A percentile compares a stretch with the other conserved stretches of the same genome.
Evolutionary conservation across 805 yeast species (phyloP).

Genomic region (Lachancea lanzarotensis): DNA sequence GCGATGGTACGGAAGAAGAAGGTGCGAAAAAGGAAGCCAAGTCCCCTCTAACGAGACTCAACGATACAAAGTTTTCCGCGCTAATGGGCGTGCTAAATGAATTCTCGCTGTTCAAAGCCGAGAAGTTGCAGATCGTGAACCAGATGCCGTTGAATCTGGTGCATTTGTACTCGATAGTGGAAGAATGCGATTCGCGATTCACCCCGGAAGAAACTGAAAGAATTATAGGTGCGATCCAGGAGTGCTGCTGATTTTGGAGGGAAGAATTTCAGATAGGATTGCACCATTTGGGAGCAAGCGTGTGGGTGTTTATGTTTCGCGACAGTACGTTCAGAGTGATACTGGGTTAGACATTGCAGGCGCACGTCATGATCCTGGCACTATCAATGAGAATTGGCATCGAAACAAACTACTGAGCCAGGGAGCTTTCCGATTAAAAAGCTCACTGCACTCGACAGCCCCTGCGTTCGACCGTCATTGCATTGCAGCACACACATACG

Average conservation of each 20-base stretch:
- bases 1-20: constrained; percentile 12
- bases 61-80: constrained; percentile 27
- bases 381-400: no score
- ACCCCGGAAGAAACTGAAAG: constrained; percentile 56
- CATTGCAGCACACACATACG: no score
- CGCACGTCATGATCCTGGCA: no score
- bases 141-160: constrained; percentile 76
- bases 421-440: no score
- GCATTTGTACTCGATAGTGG: constrained; percentile 69
- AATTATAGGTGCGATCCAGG: constrained; percentile 41
- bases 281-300: no score
- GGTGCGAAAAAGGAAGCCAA: constrained; percentile 16
- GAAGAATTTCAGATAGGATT: no score
- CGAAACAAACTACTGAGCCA: no score
- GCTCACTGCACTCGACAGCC: no score
- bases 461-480: no score
- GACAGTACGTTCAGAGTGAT: no score
- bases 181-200: constrained; percentile 87
- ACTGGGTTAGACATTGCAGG: no score
- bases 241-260: not conserved
- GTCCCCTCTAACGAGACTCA: constrained; percentile 25
- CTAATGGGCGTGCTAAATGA: constrained; percentile 28
- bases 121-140: constrained; percentile 76
- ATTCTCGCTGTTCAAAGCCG: constrained; percentile 68
- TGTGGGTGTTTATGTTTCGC: no score